Evolutionary conservation across 2,329 filamentous ascomycete species (phyloP).

Genomic region (Fusarium coffeatum): DNA sequence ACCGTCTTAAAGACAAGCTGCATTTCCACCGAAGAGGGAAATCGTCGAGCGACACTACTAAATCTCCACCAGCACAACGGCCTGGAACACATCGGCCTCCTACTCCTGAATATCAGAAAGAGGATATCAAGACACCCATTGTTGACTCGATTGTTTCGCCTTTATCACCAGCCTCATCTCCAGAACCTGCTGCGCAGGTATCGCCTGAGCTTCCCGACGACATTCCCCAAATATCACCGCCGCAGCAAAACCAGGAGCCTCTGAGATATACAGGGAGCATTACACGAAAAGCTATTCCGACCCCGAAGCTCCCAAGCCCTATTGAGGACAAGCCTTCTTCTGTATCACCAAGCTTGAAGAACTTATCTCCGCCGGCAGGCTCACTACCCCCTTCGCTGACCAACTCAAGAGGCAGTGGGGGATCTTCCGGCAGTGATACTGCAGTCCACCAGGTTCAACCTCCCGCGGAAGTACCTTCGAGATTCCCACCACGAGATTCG

Average conservation of each 20-base stretch:
- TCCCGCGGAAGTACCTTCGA: slow-evolving; percentile 37
- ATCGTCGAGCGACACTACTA: slow-evolving; percentile 41
- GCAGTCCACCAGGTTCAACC: slow-evolving; percentile 32
- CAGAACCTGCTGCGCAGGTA: slow-evolving; percentile 50
- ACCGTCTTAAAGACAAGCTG: slow-evolving; percentile 48
- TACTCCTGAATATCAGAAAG: slow-evolving; percentile 62
- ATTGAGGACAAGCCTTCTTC: slow-evolving; percentile 42
- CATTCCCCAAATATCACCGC: slow-evolving; percentile 21
- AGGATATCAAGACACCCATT: slow-evolving; percentile 55
- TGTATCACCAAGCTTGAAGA: slow-evolving; percentile 35
- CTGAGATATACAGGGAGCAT: slow-evolving; percentile 29
- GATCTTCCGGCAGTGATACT: slow-evolving; percentile 40
- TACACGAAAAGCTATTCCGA: slow-evolving; percentile 46
- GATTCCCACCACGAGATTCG: slow-evolving; percentile 50
- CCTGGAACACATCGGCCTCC: slow-evolving; percentile 55
- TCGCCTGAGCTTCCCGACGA: slow-evolving; percentile 54
- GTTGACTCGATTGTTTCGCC: slow-evolving; percentile 56
- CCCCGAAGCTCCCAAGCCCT: slow-evolving; percentile 34
- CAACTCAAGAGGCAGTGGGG: slow-evolving; percentile 21
- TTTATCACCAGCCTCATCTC: slow-evolving; percentile 59
- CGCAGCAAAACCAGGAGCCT: slow-evolving; percentile 25
- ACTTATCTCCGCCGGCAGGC: slow-evolving; percentile 35
- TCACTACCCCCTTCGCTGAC: slow-evolving; percentile 37
- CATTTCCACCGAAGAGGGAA: slow-evolving; percentile 43
- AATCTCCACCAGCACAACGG: slow-evolving; percentile 33